These are phyloP conservation scores for Hsuehochloa calcarea DNA, from an alignment of 176 grass and related monocot species.

Conservation along the genomic window DNA sequence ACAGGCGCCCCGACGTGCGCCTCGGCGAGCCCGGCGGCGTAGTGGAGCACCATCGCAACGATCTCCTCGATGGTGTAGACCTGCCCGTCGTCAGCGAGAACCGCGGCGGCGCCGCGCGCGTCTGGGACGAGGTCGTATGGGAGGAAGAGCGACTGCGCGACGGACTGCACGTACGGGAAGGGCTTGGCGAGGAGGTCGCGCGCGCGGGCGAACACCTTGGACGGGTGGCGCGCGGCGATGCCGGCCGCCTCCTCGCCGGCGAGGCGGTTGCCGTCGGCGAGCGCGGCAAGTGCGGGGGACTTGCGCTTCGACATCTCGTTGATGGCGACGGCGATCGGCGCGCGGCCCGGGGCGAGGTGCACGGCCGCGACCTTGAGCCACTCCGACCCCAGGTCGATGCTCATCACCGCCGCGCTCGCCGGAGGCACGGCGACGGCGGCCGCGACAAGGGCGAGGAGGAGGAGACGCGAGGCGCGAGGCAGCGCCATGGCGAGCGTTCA, in stretches of 20 bases:
- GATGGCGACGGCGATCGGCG: conserved; percentile 80
- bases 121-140: conserved; percentile 82
- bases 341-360: conserved; percentile 75
- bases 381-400: conserved; percentile 96
- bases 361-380: conserved; percentile 95
- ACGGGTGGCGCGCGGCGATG: conserved; percentile 76
- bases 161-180: conserved; percentile 51
- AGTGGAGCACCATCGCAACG: conserved; percentile 80
- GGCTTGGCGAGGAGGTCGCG: conserved; percentile 88
- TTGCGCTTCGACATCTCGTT: conserved; percentile 99
- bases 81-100: conserved; percentile 72
- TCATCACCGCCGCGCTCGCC: conserved; percentile 73
- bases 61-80: conserved; percentile 80
- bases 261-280: conserved; percentile 72
- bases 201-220: conserved; percentile 77
- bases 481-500: conserved; percentile 27
- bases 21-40: conserved; percentile 66
- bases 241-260: conserved; percentile 91
- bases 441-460: conserved; percentile 21
- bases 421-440: conserved; percentile 30
- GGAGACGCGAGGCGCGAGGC: neutral
- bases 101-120: conserved; percentile 61
- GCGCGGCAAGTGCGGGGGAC: conserved; percentile 76
- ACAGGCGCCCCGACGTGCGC: conserved; percentile 69
- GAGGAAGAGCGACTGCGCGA: conserved; percentile 69